Base-by-base conservation (phyloP, 768 basidiomycete genomes). In the Amanita rubescens region DNA sequence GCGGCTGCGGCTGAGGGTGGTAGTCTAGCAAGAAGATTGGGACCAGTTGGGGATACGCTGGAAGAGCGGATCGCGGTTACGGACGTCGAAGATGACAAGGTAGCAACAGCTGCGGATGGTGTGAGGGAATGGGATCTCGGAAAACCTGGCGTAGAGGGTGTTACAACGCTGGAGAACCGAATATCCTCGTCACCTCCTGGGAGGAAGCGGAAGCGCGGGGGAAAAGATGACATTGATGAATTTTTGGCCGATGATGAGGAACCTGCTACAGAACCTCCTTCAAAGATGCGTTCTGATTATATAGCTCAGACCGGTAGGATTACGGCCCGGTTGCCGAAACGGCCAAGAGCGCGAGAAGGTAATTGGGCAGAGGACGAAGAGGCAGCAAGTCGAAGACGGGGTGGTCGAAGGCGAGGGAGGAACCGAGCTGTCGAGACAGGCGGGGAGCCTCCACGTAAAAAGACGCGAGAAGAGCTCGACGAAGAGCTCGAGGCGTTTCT, bases 401-500 rank as follows among this genome's bases (percentile, higher is more conserved):
- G 60, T 53, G 48, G 58, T 55, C 50, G 56, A 56, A 51, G 53
- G 58, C 51, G 46, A 58, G 52, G 47, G 48, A 55, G 57, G 63
- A 63, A 55, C 60, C 49, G 59, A 61, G 5, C n/a, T n/a, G 57
- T 63, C 58, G 51, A 65, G 49, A 58, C 61, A 60, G 54, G 57
- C 59, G 57, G 61, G 67, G 70, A 65, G 57, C 63, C 65, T 25
- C 59, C 63, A 53, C 66, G 70, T 35, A 75, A 65, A 54, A 82
- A 81, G 66, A 87, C 80, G 0, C 82, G 83, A 63, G 79, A 86
- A 67, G 87, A 92, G 59, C 71, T 93, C 34, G 90, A 93, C 57
- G 87, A 84, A 46, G 90, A 93, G 62, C 71, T 92, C 44, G 90
- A 92, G 30, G 84, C 85, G 14, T 91, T 91, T 67, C 65, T 88